Percentiles rank a stretch among this genome's conserved stretches.
Evolutionary conservation across 805 yeast species (phyloP).

Genomic region (Wilhelminamyces savonicus): DNA sequence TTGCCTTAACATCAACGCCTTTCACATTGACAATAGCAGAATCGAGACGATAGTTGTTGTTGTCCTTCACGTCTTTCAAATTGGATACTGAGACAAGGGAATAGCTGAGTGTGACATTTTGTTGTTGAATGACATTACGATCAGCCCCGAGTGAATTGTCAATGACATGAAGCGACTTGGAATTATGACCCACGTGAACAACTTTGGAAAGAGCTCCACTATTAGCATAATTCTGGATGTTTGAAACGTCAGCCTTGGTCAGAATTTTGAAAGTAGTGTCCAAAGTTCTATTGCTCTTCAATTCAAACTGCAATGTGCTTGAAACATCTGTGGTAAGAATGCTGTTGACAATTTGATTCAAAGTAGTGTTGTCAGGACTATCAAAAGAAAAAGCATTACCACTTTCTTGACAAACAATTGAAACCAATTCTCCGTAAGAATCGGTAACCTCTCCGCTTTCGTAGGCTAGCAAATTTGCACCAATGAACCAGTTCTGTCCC

Average conservation of each 20-base stretch:
- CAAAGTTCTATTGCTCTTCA: conserved; percentile 31
- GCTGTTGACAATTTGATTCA: conserved; percentile 34
- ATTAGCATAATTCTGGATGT: conserved; percentile 29
- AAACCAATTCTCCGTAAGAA: no score
- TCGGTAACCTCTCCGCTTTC: conserved; percentile 41
- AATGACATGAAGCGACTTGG: conserved; percentile 14
- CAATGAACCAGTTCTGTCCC: conserved; percentile 54
- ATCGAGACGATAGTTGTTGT: neutral
- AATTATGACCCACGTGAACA: conserved; percentile 15
- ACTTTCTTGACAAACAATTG: conserved; percentile 13
- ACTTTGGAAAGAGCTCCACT: conserved; percentile 36
- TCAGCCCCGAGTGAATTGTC: conserved; percentile 16
- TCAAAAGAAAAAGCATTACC: conserved; percentile 25
- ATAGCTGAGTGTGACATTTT: neutral
- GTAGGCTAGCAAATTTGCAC: conserved; percentile 53
- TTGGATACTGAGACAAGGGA: neutral
- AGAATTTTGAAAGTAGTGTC: conserved; percentile 20
- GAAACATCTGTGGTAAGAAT: no score
- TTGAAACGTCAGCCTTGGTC: conserved; percentile 27
- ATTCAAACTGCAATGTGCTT: conserved; percentile 30
- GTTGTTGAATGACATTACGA: conserved; percentile 4
- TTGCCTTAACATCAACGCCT: conserved; percentile 22
- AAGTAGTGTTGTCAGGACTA: conserved; percentile 30
- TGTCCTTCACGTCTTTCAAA: neutral
- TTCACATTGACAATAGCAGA: conserved; percentile 14